Conservation (phyloP, 805 yeast genomes). For the Sugiyamaella boreocaroliniensis region DNA sequence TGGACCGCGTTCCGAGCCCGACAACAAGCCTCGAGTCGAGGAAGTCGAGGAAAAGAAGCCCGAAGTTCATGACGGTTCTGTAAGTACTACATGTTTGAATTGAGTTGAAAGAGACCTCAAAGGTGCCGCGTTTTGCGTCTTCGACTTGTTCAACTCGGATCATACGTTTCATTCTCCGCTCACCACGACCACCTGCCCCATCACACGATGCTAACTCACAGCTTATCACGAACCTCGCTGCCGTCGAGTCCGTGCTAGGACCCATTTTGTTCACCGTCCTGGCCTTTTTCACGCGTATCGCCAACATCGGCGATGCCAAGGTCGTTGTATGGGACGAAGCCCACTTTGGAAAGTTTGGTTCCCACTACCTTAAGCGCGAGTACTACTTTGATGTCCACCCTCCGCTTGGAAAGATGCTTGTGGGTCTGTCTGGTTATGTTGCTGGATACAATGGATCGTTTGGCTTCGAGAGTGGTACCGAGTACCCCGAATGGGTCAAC, state of each 20-base stretch:
- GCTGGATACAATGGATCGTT: conserved; percentile 86
- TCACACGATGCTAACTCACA: not conserved
- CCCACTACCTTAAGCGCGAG: conserved; percentile 80
- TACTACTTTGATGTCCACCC: conserved; percentile 97
- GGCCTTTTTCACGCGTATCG: conserved; percentile 50
- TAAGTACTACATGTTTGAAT: not conserved
- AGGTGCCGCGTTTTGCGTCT: not conserved
- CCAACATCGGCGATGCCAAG: conserved; percentile 61
- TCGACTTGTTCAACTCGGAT: not conserved
- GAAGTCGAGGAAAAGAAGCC: conserved; percentile 2
- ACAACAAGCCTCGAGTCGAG: not conserved
- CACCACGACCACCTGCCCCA: too few relatives aligned
- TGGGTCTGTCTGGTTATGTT: conserved; percentile 78
- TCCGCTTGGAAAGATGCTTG: conserved; percentile 89
- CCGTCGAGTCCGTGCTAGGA: conserved; percentile 37
- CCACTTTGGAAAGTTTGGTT: conserved; percentile 94
- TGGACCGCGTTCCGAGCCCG: not conserved
- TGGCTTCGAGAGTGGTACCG: conserved; percentile 77
- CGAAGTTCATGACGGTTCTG: conserved; percentile 19
- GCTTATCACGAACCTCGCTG: not conserved
- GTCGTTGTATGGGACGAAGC: conserved; percentile 95
- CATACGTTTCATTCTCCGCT: too few relatives aligned
- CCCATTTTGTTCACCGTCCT: conserved; percentile 37
- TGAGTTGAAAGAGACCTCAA: not conserved
- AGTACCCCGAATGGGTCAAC: conserved; percentile 70